Evolutionary conservation across 192 early-diverging fungal genomes (phyloP).

Genomic region (Coemansia sp.): DNA sequence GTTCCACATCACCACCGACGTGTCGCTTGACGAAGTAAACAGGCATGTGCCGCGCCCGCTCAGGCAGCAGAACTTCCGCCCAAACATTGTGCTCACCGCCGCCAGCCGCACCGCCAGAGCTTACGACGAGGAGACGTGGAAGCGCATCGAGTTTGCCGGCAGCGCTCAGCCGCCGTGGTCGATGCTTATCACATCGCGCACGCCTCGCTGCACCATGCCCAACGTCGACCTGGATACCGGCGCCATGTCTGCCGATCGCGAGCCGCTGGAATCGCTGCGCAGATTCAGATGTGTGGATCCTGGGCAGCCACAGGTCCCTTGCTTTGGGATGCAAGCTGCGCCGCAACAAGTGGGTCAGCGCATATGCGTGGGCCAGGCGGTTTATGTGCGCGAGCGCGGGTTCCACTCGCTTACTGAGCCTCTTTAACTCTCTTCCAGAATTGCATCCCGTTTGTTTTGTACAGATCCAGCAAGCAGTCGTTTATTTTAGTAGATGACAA

Average conservation of each 20-base stretch:
- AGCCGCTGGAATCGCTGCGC: slow-evolving; percentile 60
- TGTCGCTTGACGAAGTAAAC: slow-evolving; percentile 69
- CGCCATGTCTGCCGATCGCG: slow-evolving; percentile 43
- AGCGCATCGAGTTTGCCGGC: slow-evolving; percentile 53
- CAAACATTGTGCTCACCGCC: slow-evolving; percentile 69
- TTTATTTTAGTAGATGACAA: slow-evolving; percentile 4
- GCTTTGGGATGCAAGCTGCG: slow-evolving; percentile 53
- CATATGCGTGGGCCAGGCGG: slow-evolving; percentile 25
- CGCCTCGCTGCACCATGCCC: slow-evolving; percentile 65
- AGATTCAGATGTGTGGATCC: slow-evolving; percentile 57
- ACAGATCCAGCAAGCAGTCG: neutral
- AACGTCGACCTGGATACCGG: slow-evolving; percentile 61
- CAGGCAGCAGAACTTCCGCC: slow-evolving; percentile 66
- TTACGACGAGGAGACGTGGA: slow-evolving; percentile 76
- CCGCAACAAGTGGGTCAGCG: slow-evolving; percentile 25
- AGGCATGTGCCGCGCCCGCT: slow-evolving; percentile 55
- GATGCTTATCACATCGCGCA: slow-evolving; percentile 60
- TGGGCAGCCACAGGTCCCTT: slow-evolving; percentile 26
- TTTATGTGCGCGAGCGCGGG: slow-evolving; percentile 34
- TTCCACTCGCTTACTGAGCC: slow-evolving; percentile 39
- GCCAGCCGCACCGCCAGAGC: slow-evolving; percentile 31
- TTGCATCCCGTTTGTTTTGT: neutral
- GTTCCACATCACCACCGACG: slow-evolving; percentile 63
- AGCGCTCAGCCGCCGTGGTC: slow-evolving; percentile 20
- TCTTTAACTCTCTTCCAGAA: slow-evolving; percentile 12